Evolutionary conservation across 192 early-diverging fungal species (phyloP), one percentile per base, ranked within the genome.

Genomic region (Coemansia sp.): DNA sequence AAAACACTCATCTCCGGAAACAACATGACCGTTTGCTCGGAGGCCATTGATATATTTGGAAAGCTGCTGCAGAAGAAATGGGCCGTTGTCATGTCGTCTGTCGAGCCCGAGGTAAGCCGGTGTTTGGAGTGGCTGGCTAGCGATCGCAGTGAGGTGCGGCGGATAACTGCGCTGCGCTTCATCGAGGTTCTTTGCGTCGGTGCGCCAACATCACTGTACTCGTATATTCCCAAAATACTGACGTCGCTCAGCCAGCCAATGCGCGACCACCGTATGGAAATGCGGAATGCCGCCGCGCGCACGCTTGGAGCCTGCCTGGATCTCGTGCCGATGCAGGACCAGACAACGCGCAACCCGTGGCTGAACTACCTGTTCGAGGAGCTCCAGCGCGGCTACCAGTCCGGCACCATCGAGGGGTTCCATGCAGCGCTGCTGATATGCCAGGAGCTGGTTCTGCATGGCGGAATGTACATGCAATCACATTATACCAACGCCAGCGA

Each of bases 201-300:
- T 16, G 51, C 58, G 16, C 91, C 93, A 16, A 89, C 91, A 34
- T 77, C 95, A 28, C 86, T 97, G 18, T 95, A 92, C 64, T 83
- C 86, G 16, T 91, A 91, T 71, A 88, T 95, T 7, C 81, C 87
- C 4, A 90, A 89, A 43, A 92, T 97, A 26, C 71, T 99, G 25
- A 91, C 95, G 13, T 67, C 90, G 43, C 86, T 99, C 28, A 95
- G 94, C 93, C 79, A 89, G 20, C 91, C 90, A 12, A 77, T 98
- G 65, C 71, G 90, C 25, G 96, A 99, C 77, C 82, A 85, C 15
- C 91, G 89, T 67, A 82, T 89, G 59, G 83, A 85, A n/a, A 92
- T 95, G 59, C 87, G 96, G 18, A 86, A 89, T 52, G 90, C 90
- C n/a, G 95, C 93, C 3, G 93, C 91, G 10, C 90, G 94, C 26